Conservation (phyloP, 805 yeast species). For the Yarrowia sp. region DNA sequence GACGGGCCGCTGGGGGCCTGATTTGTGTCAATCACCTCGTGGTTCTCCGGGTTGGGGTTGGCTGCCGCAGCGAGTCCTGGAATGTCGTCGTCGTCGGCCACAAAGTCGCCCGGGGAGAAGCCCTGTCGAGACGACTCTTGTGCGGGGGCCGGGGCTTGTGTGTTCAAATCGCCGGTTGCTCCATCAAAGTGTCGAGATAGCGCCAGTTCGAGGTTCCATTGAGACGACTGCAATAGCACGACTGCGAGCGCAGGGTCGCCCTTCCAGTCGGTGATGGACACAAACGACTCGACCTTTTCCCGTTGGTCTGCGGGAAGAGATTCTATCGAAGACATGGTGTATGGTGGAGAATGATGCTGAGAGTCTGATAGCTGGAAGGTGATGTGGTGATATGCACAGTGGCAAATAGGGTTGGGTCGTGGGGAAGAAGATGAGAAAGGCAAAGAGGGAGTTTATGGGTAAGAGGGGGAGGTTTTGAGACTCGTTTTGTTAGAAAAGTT, state of each 20-base stretch:
- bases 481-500: neutral
- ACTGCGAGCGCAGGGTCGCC: slow-evolving; percentile 47
- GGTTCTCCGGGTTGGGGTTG: slow-evolving; percentile 42
- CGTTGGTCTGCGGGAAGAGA: slow-evolving; percentile 40
- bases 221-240: slow-evolving; percentile 47
- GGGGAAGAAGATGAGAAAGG: neutral
- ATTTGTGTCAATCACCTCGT: slow-evolving; percentile 45
- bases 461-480: neutral
- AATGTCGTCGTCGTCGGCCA: slow-evolving; percentile 42
- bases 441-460: neutral
- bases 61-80: slow-evolving; percentile 47
- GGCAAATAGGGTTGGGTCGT: slow-evolving; percentile 29
- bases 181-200: slow-evolving; percentile 42
- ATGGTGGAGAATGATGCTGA: neutral
- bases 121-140: slow-evolving; percentile 34
- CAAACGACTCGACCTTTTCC: slow-evolving; percentile 46
- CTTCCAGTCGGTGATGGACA: slow-evolving; percentile 49
- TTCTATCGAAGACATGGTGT: slow-evolving; percentile 32
- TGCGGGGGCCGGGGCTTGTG: slow-evolving; percentile 41
- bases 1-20: slow-evolving; percentile 45
- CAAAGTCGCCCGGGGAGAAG: slow-evolving; percentile 27
- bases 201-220: slow-evolving; percentile 54
- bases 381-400: slow-evolving; percentile 28
- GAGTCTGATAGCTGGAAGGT: slow-evolving; percentile 2
- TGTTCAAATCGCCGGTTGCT: slow-evolving; percentile 41